Base-by-base conservation (phyloP, 2,329 filamentous ascomycete genomes). In the Endothia cerciana region DNA sequence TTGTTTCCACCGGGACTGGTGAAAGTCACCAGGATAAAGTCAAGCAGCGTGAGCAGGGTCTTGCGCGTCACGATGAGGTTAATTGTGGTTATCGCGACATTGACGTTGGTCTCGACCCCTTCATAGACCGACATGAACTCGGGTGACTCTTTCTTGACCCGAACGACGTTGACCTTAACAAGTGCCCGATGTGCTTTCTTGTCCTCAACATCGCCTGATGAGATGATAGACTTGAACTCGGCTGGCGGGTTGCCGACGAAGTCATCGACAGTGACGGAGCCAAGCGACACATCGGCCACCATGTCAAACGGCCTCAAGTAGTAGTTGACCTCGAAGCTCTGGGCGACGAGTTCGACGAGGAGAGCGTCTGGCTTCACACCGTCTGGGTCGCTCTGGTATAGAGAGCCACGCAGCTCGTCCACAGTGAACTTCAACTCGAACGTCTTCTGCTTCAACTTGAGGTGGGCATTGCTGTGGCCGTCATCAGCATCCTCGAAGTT, bases 341-440 rank as follows among this genome's bases (percentile, higher is more conserved):
- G 91, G 0, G 95, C 95, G 41, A 98, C 89, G 8, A 99, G 81
- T 73, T 98, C 94, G 1, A 97, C 94, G 10, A 99, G 83, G 2
- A 99, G 81, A 63, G 91, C 83, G 72, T 99, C 96, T 0, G 89
- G 85, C 69, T 89, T 89, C 68, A 85, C 85, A 57, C 89, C 88
- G 71, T 94, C 89, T 0, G 91, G 87, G 72, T 97, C 93, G 64
- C 94, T 93, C 69, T 89, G 88, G 77, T 92, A 99, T 1, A 99
- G 82, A 0, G 95, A 98, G 2, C 95, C 95, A 77, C 96, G 94
- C 56, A 99, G 85, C 68, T 91, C 93, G 73, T 97, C 95, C 43
- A 99, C 95, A 10, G 92, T 93, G 77, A 99, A 99, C 71, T 94
- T 96, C 80, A 99, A 92, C 75, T 99, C 93, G 71, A 99, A 98